These are phyloP conservation scores for Hypoxylon intermedium DNA, from an alignment of 495 filamentous ascomycete species.

Conservation along the genomic window DNA sequence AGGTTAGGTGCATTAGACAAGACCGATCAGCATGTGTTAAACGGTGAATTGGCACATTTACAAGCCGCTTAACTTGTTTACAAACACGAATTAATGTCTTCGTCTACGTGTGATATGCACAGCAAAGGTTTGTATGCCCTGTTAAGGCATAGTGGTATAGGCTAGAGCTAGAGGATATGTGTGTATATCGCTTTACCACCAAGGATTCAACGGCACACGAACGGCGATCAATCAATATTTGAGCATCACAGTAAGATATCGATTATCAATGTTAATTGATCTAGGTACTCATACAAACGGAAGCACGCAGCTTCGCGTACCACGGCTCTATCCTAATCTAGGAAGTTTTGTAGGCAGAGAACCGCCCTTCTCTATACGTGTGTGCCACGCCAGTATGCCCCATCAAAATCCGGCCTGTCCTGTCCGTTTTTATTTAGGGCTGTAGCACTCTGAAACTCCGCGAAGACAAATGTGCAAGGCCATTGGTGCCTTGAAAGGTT, in stretches of 20 bases:
- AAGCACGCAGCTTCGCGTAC: constrained; percentile 13
- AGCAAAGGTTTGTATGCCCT: too few relatives aligned
- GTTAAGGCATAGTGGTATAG: too few relatives aligned
- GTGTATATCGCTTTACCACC: too few relatives aligned
- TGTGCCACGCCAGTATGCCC: constrained; percentile 1
- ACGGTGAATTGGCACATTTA: too few relatives aligned
- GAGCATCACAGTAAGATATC: neutral
- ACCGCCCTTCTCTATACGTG: constrained; percentile 21
- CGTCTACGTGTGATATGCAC: too few relatives aligned
- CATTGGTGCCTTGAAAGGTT: neutral
- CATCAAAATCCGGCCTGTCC: constrained; percentile 6
- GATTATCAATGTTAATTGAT: constrained; percentile 4
- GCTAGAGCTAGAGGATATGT: too few relatives aligned
- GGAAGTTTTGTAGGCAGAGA: constrained; percentile 2
- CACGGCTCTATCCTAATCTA: constrained; percentile 22
- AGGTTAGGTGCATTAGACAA: neutral
- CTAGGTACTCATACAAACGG: constrained; percentile 20
- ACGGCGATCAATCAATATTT: neutral
- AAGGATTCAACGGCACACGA: too few relatives aligned
- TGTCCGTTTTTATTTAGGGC: constrained; percentile 9
- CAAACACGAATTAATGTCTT: too few relatives aligned
- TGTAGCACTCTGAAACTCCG: constrained; percentile 8
- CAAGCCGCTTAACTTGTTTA: too few relatives aligned
- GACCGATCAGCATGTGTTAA: too few relatives aligned
- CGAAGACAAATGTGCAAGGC: constrained; percentile 22